These are phyloP conservation scores for Citeromyces hawaiiensis DNA, from an alignment of 1,139 yeast species.

Conservation along the genomic window DNA sequence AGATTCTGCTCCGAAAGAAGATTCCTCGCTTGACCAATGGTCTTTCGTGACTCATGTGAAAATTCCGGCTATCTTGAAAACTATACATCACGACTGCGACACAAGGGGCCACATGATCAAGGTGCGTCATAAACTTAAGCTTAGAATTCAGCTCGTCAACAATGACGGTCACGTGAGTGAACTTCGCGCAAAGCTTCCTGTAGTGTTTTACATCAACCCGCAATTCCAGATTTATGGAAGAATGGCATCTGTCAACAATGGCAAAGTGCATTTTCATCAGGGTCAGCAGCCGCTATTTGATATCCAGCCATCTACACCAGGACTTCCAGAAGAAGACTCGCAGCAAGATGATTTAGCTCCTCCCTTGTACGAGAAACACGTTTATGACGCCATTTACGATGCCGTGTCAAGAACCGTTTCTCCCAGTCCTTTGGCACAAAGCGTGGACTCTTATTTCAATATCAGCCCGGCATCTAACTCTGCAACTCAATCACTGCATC, in stretches of 20 bases:
- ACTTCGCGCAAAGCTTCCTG: conserved; percentile 62
- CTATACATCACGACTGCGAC: conserved; percentile 45
- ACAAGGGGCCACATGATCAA: conserved; percentile 32
- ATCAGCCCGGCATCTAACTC: conserved; percentile 2
- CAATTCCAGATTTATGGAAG: conserved; percentile 38
- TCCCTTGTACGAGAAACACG: conserved; percentile 6
- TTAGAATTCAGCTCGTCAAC: conserved; percentile 49
- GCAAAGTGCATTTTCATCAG: conserved; percentile 33
- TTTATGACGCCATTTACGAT: conserved; percentile 6
- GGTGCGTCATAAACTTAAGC: conserved; percentile 58
- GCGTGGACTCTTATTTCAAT: conserved; percentile 8
- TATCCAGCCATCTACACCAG: background rate
- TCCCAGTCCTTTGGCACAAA: conserved; percentile 6
- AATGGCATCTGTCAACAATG: conserved; percentile 35
- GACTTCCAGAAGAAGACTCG: background rate
- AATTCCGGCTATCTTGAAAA: conserved; percentile 37
- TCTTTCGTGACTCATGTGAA: conserved; percentile 30
- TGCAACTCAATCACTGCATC: background rate
- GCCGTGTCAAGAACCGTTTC: conserved; percentile 4
- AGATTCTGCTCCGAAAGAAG: conserved; percentile 15
- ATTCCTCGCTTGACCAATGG: conserved; percentile 33
- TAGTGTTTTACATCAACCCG: conserved; percentile 34
- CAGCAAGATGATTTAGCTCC: conserved; percentile 5
- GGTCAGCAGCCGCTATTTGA: conserved; percentile 8
- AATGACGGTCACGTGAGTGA: conserved; percentile 73